Conservation (phyloP, 768 basidiomycete species). For the Boletus sensibilis region DNA sequence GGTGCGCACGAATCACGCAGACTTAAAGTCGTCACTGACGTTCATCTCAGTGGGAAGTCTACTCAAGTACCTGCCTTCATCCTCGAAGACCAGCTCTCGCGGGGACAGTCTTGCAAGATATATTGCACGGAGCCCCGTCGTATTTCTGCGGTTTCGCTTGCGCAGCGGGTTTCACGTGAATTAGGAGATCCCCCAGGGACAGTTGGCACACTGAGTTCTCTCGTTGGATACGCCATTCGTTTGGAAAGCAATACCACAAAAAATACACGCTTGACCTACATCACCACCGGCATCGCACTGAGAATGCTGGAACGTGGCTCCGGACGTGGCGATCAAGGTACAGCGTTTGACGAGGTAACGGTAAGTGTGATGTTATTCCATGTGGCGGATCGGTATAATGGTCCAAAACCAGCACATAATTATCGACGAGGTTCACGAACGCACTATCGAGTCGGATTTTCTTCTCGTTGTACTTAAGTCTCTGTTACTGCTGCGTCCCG, state of each 20-base stretch:
- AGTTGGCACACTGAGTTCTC: conserved; percentile 72
- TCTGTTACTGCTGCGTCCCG: conserved; percentile 67
- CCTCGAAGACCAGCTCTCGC: conserved; percentile 82
- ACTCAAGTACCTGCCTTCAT: conserved; percentile 95
- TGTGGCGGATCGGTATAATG: background rate
- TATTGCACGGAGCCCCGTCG: conserved; percentile 94
- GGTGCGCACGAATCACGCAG: conserved; percentile 49
- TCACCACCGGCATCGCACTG: conserved; percentile 93
- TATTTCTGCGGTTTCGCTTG: conserved; percentile 94
- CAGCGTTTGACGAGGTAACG: conserved; percentile 92
- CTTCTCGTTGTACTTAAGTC: conserved; percentile 90
- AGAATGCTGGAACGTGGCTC: conserved; percentile 93
- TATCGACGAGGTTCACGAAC: conserved; percentile 97
- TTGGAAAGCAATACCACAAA: conserved; percentile 83
- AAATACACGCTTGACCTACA: conserved; percentile 77
- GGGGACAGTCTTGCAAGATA: conserved; percentile 83
- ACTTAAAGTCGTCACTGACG: conserved; percentile 5
- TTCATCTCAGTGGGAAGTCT: conserved; percentile 76
- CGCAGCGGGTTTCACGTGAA: conserved; percentile 89
- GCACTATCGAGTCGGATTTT: conserved; percentile 97
- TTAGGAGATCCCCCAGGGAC: conserved; percentile 80
- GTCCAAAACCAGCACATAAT: conserved; percentile 71
- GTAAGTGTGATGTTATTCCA: conserved; percentile 41
- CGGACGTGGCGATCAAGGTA: conserved; percentile 65
- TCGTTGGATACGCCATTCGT: conserved; percentile 94